Conservation (phyloP, 1,284 basidiomycete species). For the Dichomitus squalens region DNA sequence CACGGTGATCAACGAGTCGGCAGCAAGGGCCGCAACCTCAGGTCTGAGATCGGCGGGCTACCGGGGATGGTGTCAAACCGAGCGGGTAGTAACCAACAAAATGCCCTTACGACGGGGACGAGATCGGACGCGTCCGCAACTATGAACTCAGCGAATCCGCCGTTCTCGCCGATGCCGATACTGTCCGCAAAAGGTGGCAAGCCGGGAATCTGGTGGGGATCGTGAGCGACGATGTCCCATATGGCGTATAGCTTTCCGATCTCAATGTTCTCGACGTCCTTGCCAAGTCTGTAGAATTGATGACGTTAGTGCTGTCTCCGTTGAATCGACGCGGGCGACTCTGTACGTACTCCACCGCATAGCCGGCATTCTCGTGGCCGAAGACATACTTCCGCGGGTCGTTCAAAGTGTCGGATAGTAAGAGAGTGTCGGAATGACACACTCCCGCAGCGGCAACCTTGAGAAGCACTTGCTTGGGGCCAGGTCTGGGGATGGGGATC, state of each 20-base stretch:
- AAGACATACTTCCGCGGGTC: constrained; percentile 28
- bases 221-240: neutral
- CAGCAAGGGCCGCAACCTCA: constrained; percentile 28
- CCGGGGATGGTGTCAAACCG: neutral
- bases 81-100: neutral
- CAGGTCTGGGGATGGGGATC: constrained; percentile 26
- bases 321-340: neutral
- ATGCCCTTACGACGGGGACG: constrained; percentile 21
- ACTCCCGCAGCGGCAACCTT: constrained; percentile 32
- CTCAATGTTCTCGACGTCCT: constrained; percentile 18
- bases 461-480: constrained; percentile 29
- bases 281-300: constrained; percentile 9
- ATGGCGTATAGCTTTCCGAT: constrained; percentile 25
- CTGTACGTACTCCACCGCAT: constrained; percentile 23
- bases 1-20: constrained; percentile 30
- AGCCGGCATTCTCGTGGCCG: constrained; percentile 32
- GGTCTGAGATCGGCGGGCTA: constrained; percentile 27
- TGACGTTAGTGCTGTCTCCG: neutral
- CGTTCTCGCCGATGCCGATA: constrained; percentile 30
- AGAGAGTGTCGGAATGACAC: constrained; percentile 30
- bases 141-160: constrained; percentile 28
- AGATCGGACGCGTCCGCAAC: constrained; percentile 23
- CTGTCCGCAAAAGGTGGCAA: constrained; percentile 13
- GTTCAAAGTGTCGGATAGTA: constrained; percentile 22
- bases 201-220: neutral